These are phyloP conservation scores for Camelina hispida DNA, from an alignment of 345 rosid genomes.

Conservation along the genomic window DNA sequence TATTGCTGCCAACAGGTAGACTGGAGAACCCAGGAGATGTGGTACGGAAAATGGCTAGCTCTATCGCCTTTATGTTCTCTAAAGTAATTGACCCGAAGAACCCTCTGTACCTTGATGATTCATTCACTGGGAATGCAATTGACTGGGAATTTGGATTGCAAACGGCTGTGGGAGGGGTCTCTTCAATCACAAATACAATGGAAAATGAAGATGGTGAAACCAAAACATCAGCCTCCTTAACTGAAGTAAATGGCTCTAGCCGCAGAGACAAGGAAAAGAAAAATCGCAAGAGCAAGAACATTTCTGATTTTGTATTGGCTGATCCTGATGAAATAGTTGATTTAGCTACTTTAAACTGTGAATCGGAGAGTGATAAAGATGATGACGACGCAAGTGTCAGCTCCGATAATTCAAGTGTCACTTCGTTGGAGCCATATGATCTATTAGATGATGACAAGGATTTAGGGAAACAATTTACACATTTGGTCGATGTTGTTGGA, in stretches of 20 bases:
- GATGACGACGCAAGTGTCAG: constrained; percentile 62
- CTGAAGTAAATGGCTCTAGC: constrained; percentile 42
- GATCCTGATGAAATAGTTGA: constrained; percentile 97
- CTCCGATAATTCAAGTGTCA: constrained; percentile 75
- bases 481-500: constrained; percentile 89
- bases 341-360: constrained; percentile 68
- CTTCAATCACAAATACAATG: constrained; percentile 36
- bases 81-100: constrained; percentile 87
- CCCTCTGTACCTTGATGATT: constrained; percentile 89
- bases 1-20: constrained; percentile 67
- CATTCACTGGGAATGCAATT: constrained; percentile 62
- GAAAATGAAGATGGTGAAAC: constrained; percentile 45
- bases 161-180: constrained; percentile 44
- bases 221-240: constrained; percentile 43
- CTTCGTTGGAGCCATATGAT: constrained; percentile 92
- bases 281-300: constrained; percentile 51
- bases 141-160: constrained; percentile 88
- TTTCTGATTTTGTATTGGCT: constrained; percentile 50
- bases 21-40: constrained; percentile 81
- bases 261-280: constrained; percentile 39
- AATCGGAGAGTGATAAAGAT: constrained; percentile 60
- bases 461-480: constrained; percentile 67
- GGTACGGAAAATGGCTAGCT: constrained; percentile 87
- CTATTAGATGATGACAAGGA: constrained; percentile 83
- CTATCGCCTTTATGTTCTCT: constrained; percentile 83